Evolutionary conservation across 805 yeast species (phyloP).

Genomic region (Myxozyma geophila): DNA sequence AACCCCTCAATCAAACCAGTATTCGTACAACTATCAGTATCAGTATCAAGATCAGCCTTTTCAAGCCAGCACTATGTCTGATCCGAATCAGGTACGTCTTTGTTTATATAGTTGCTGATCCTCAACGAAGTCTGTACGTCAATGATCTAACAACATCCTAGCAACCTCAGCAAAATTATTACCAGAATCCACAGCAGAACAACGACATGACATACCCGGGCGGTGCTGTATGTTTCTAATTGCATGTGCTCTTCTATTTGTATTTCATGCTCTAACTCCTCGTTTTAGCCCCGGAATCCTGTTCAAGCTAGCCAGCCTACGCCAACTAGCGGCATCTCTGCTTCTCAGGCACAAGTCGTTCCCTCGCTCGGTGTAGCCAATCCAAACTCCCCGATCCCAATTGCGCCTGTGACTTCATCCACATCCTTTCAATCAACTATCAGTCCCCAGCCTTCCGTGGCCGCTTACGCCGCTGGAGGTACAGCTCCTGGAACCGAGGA

Average conservation of each 20-base stretch:
- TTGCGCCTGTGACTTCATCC: slow-evolving; percentile 10
- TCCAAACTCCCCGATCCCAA: slow-evolving; percentile 1
- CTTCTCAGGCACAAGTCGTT: not conserved
- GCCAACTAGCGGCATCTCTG: not conserved
- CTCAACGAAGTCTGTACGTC: too few relatives aligned
- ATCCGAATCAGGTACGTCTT: slow-evolving; percentile 1
- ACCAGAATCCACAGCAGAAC: slow-evolving; percentile 5
- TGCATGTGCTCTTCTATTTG: not conserved
- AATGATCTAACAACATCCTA: not conserved
- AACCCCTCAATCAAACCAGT: not conserved
- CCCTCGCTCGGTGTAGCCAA: slow-evolving; percentile 11
- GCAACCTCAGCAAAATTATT: slow-evolving; percentile 7
- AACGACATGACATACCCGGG: not conserved
- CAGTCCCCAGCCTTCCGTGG: not conserved
- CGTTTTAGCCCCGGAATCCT: not conserved
- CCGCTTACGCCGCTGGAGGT: not conserved
- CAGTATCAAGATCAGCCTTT: not conserved
- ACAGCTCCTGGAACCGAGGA: slow-evolving; percentile 16
- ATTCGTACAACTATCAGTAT: not conserved
- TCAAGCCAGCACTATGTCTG: not conserved
- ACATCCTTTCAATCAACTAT: not conserved
- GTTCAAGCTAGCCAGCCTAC: not conserved
- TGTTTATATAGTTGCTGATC: not conserved
- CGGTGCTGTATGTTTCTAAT: too few relatives aligned
- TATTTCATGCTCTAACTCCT: not conserved